Conservation (phyloP, 2,329 filamentous ascomycete genomes). For the Lachnellula suecica region DNA sequence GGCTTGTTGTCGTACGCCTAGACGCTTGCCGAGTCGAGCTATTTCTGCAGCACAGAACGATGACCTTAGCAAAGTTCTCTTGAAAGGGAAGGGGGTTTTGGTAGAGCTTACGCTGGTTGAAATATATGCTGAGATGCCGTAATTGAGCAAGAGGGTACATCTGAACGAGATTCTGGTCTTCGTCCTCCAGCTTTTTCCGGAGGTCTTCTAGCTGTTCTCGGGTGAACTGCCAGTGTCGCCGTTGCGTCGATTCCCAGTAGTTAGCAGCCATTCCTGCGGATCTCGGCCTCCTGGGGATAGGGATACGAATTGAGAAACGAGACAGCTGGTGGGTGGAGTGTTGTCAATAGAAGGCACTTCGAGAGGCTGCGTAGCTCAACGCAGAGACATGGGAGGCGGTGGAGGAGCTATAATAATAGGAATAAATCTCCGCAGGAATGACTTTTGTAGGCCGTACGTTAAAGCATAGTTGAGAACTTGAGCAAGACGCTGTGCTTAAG, state of each 20-base stretch:
- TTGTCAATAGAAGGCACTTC: background rate
- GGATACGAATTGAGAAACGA: background rate
- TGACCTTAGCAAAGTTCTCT: too few relatives aligned
- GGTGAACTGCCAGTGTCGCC: slow-evolving; percentile 86
- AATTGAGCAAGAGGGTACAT: slow-evolving; percentile 81
- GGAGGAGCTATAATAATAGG: too few relatives aligned
- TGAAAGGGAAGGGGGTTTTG: background rate
- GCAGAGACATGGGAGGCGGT: too few relatives aligned
- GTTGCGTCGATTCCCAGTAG: slow-evolving; percentile 95
- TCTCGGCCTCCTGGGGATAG: background rate
- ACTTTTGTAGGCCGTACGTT: too few relatives aligned
- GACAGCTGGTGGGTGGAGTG: background rate
- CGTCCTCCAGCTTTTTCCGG: slow-evolving; percentile 74
- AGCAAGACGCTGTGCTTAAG: background rate
- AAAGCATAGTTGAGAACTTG: too few relatives aligned
- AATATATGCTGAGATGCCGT: slow-evolving; percentile 84
- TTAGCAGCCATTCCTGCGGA: slow-evolving; percentile 51
- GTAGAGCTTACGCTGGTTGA: slow-evolving; percentile 72
- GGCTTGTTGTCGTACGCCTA: slow-evolving; percentile 84
- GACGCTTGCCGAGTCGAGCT: slow-evolving; percentile 77
- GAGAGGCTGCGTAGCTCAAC: too few relatives aligned
- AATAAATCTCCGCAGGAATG: too few relatives aligned
- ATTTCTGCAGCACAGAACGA: slow-evolving; percentile 57
- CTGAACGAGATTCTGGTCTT: slow-evolving; percentile 70
- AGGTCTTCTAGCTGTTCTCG: slow-evolving; percentile 75